Conservation (phyloP, 306 rosid genomes). For the Cicer pinnatifidum region DNA sequence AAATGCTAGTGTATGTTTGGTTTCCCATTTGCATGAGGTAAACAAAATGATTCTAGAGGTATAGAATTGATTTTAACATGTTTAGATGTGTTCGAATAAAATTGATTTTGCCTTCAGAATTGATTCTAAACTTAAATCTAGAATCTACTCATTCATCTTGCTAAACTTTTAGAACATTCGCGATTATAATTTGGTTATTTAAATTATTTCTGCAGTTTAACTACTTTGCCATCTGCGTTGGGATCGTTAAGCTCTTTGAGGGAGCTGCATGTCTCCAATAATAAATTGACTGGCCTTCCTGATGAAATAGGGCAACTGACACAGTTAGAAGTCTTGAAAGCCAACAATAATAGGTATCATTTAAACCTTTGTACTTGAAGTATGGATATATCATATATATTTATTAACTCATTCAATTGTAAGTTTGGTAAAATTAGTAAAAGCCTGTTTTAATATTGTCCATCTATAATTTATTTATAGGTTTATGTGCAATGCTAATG, state of each 20-base stretch:
- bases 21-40: too few relatives aligned
- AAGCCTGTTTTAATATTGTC: conserved; percentile 5
- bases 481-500: background rate
- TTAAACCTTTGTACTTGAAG: conserved; percentile 8
- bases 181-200: conserved; percentile 30
- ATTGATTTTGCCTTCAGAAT: too few relatives aligned
- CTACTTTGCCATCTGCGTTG: conserved; percentile 65
- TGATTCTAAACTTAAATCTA: too few relatives aligned
- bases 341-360: conserved; percentile 74
- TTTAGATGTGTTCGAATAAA: too few relatives aligned
- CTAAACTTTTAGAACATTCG: conserved; percentile 12
- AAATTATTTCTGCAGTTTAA: conserved; percentile 60
- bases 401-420: conserved; percentile 22
- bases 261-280: conserved; percentile 71
- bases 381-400: background rate
- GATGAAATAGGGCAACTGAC: conserved; percentile 66
- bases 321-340: conserved; percentile 72
- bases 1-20: background rate
- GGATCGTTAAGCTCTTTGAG: conserved; percentile 68
- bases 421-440: conserved; percentile 15
- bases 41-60: too few relatives aligned
- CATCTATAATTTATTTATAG: conserved; percentile 10
- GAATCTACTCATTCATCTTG: conserved; percentile 13
- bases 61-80: too few relatives aligned
- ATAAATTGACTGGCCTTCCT: conserved; percentile 74